phyloP scores from a whole-genome alignment of 179 eudicot genomes.

The Corrigiola litoralis region DNA sequence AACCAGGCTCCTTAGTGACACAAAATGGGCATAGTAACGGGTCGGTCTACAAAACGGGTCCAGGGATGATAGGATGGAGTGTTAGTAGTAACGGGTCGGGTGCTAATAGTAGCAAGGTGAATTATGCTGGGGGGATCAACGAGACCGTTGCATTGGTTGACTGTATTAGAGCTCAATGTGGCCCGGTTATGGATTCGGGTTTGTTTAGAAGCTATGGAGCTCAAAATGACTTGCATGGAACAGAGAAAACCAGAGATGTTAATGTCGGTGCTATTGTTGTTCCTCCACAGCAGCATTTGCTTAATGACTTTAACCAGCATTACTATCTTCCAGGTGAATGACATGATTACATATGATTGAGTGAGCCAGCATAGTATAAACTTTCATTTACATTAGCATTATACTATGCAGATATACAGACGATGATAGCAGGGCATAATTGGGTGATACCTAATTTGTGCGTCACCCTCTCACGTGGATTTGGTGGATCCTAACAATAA shows the following conservation, averaged over 20 bases:
- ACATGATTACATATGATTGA: not conserved
- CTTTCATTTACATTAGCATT: not conserved
- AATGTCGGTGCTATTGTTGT: conserved; percentile 22
- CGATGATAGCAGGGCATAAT: not conserved
- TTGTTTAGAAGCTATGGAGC: conserved; percentile 21
- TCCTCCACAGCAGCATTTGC: conserved; percentile 38
- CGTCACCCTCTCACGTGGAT: too few species aligned
- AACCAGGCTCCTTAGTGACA: conserved; percentile 12
- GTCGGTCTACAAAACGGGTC: conserved; percentile 24
- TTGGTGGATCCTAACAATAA: too few species aligned
- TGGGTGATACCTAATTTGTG: not conserved
- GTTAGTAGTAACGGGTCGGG: conserved; percentile 23
- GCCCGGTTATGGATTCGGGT: conserved; percentile 28
- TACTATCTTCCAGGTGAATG: conserved; percentile 48
- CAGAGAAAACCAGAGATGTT: conserved; percentile 24
- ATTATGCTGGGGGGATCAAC: conserved; percentile 12
- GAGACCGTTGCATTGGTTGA: conserved; percentile 28
- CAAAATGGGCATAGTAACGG: conserved; percentile 29
- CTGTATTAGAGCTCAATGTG: conserved; percentile 28
- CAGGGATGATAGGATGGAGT: conserved; percentile 41
- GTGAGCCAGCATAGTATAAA: not conserved
- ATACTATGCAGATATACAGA: not conserved
- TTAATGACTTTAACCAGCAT: conserved; percentile 45
- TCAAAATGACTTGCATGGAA: conserved; percentile 28
- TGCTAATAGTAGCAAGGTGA: conserved; percentile 16